Evolutionary conservation across 371 early-diverging fungal species (phyloP).

Genomic region (Mucor saturninus): DNA sequence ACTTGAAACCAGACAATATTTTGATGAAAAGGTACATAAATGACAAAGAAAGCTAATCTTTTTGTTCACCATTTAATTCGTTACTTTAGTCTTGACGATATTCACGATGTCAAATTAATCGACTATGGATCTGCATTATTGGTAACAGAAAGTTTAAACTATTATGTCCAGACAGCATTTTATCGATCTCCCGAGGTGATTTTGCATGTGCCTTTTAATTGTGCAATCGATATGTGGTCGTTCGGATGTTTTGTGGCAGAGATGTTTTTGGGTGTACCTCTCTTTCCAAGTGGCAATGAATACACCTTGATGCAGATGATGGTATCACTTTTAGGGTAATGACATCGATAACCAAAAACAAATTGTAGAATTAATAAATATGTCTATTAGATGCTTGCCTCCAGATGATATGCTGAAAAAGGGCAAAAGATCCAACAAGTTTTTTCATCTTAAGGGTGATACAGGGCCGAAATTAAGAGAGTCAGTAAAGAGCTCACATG

Average conservation of each 20-base stretch:
- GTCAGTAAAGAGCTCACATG: neutral
- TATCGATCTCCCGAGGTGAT: constrained; percentile 98
- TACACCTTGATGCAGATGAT: constrained; percentile 89
- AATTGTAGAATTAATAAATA: neutral
- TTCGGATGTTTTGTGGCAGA: constrained; percentile 99
- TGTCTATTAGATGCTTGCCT: constrained; percentile 14
- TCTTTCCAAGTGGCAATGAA: constrained; percentile 94
- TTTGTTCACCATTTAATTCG: no score
- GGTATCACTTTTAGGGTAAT: constrained; percentile 81
- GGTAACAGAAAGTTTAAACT: constrained; percentile 77
- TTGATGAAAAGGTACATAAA: constrained; percentile 77
- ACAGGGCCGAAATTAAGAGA: constrained; percentile 3
- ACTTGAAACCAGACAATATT: constrained; percentile 98
- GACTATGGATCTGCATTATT: constrained; percentile 98
- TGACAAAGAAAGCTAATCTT: neutral
- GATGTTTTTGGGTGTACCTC: constrained; percentile 86
- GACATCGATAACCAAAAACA: no score
- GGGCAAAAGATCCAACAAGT: constrained; percentile 8
- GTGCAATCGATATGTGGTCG: constrained; percentile 99
- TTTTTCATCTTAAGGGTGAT: constrained; percentile 9
- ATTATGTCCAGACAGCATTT: constrained; percentile 96
- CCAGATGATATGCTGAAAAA: constrained; percentile 18
- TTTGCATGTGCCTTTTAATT: constrained; percentile 87
- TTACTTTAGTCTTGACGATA: constrained; percentile 57
- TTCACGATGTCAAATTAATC: constrained; percentile 92